Evolutionary conservation across 129 eudicot species (phyloP).

Genomic region (Dittrichia graveolens): DNA sequence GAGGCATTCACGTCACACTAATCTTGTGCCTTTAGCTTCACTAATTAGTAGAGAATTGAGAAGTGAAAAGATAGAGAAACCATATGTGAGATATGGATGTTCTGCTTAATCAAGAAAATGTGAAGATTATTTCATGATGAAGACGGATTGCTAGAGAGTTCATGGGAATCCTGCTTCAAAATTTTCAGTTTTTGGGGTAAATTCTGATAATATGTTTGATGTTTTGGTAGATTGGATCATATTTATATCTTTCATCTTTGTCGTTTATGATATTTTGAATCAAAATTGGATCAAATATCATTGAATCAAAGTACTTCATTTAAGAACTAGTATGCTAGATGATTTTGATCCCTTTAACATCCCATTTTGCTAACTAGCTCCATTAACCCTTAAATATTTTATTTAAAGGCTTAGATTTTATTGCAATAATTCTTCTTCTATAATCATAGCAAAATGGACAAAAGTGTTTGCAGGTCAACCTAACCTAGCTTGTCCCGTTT

Average conservation of each 20-base stretch:
- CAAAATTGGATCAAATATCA: not conserved
- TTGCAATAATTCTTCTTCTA: too few relatives aligned
- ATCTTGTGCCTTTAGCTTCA: conserved; percentile 71
- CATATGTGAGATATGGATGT: conserved; percentile 59
- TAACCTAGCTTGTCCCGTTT: not conserved
- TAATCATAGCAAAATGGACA: too few relatives aligned
- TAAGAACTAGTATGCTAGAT: not conserved
- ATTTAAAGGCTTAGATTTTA: not conserved
- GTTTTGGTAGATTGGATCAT: conserved; percentile 10
- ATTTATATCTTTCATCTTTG: not conserved
- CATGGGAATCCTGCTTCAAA: conserved; percentile 58
- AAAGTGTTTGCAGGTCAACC: not conserved
- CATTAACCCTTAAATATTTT: not conserved
- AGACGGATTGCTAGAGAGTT: conserved; percentile 73
- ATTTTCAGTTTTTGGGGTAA: conserved; percentile 77
- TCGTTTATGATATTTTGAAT: conserved; percentile 10
- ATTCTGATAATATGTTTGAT: not conserved
- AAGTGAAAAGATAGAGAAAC: conserved; percentile 84
- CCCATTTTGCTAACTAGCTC: not conserved
- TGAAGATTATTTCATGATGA: conserved; percentile 70
- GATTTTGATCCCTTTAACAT: conserved; percentile 16
- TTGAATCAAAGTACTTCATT: not conserved
- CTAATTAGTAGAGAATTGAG: conserved; percentile 61
- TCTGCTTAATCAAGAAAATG: conserved; percentile 82
- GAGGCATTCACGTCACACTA: conserved; percentile 42